Evolutionary conservation across 2,329 filamentous ascomycete species (phyloP).

Genomic region (Ophiosphaerella narmari): DNA sequence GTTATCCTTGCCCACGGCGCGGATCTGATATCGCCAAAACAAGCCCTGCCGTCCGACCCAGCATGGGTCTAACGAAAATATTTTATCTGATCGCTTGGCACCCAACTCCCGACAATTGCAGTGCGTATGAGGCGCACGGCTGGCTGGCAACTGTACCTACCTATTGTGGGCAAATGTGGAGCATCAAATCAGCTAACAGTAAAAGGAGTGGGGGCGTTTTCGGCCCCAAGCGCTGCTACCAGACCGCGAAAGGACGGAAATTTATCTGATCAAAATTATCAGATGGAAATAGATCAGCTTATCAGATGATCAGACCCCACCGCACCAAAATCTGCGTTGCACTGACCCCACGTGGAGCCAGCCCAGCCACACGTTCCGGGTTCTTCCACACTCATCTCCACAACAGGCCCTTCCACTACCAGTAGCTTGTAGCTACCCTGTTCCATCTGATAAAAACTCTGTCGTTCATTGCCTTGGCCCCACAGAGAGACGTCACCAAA

Average conservation of each 20-base stretch:
- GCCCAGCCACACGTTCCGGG: neutral
- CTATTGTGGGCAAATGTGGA: neutral
- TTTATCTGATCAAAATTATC: constrained; percentile 2
- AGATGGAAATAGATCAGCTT: neutral
- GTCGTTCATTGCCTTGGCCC: constrained; percentile 3
- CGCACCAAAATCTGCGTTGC: constrained; percentile 1
- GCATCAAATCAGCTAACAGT: too few species aligned
- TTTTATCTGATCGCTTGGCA: constrained; percentile 22
- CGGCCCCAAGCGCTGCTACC: too few species aligned
- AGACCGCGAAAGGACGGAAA: too few species aligned
- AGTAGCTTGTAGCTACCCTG: neutral
- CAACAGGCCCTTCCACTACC: constrained; percentile 5
- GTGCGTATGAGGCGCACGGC: constrained; percentile 12
- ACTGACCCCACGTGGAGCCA: too few species aligned
- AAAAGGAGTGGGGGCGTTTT: too few species aligned
- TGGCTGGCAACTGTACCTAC: constrained; percentile 5
- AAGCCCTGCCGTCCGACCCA: too few species aligned
- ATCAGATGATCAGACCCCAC: constrained; percentile 13
- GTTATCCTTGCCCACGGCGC: neutral
- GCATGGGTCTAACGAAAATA: constrained; percentile 1
- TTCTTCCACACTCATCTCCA: constrained; percentile 10
- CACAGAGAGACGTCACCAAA: constrained; percentile 16
- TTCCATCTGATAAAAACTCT: constrained; percentile 33
- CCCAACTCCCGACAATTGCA: neutral
- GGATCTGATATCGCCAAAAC: too few species aligned